Conservation (phyloP, 352 stramenopile species). For the Pythium chondricola region DNA sequence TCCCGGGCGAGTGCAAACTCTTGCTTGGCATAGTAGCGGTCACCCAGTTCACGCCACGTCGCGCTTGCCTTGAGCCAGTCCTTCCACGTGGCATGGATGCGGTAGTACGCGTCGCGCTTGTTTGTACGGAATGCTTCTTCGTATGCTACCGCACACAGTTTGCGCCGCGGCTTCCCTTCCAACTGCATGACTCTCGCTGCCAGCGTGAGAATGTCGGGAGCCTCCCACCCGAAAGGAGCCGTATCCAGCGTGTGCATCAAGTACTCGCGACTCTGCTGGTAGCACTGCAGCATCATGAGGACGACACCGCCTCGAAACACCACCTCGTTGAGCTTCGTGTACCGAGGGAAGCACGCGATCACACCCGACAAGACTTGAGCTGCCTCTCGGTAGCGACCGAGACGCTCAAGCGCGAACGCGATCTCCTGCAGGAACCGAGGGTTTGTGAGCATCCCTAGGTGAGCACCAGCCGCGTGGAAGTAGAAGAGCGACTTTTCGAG, state of each 20-base stretch:
- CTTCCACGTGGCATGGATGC: conserved; percentile 35
- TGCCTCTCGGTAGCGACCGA: conserved; percentile 31
- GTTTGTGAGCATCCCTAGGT: conserved; percentile 39
- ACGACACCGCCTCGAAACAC: conserved; percentile 67
- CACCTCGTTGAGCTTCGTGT: conserved; percentile 35
- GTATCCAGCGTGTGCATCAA: conserved; percentile 53
- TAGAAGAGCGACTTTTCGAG: conserved; percentile 40
- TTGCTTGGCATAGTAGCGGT: conserved; percentile 34
- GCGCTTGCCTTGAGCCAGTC: conserved; percentile 44
- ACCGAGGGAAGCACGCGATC: conserved; percentile 55
- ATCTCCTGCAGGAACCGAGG: conserved; percentile 59
- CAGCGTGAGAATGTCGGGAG: conserved; percentile 53
- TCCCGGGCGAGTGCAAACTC: conserved; percentile 62
- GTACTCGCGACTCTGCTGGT: conserved; percentile 62
- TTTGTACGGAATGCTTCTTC: conserved; percentile 60
- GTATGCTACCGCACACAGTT: conserved; percentile 51
- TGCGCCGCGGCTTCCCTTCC: conserved; percentile 30
- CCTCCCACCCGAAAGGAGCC: conserved; percentile 37
- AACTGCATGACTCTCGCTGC: conserved; percentile 50
- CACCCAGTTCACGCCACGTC: conserved; percentile 48
- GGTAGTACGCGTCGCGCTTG: conserved; percentile 21
- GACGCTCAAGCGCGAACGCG: conserved; percentile 36
- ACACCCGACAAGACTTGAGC: conserved; percentile 50
- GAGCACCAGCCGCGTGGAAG: conserved; percentile 37
- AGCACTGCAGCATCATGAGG: conserved; percentile 52